phyloP scores from a whole-genome alignment of 306 rosid genomes.

The Fragaria vesca region DNA sequence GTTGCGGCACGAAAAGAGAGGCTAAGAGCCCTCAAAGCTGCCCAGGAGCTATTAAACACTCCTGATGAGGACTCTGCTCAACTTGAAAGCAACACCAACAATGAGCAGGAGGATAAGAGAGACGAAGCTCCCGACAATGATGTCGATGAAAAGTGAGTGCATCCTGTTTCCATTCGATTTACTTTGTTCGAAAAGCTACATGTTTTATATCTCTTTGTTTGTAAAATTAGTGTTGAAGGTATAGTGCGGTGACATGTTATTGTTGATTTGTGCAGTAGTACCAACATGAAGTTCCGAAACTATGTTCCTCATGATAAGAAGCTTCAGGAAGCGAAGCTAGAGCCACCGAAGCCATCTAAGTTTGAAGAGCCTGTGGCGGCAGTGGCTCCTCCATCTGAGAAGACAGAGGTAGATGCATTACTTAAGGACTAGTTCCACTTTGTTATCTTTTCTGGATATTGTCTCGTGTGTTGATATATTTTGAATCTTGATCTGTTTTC shows the following conservation, averaged over 20 bases:
- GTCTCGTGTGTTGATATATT: not conserved
- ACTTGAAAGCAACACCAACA: constrained; percentile 29
- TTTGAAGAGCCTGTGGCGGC: constrained; percentile 82
- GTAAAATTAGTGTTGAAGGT: too few species aligned
- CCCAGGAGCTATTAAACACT: constrained; percentile 57
- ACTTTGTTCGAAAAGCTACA: too few species aligned
- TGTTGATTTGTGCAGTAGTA: constrained; percentile 38
- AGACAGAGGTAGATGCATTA: constrained; percentile 40
- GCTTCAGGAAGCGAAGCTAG: constrained; percentile 84
- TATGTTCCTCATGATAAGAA: constrained; percentile 91
- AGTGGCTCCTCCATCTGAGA: constrained; percentile 48
- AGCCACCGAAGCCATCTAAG: constrained; percentile 77
- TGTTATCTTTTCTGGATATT: not conserved
- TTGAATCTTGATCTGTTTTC: constrained; percentile 14
- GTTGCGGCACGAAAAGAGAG: constrained; percentile 79
- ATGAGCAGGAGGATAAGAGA: constrained; percentile 7
- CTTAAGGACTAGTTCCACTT: not conserved
- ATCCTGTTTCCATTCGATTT: not conserved
- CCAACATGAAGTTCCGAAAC: constrained; percentile 79
- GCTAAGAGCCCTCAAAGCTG: constrained; percentile 70
- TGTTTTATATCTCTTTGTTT: too few species aligned
- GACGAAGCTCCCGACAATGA: constrained; percentile 1
- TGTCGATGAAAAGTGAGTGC: constrained; percentile 39
- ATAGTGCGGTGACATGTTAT: too few species aligned
- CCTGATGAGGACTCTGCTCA: constrained; percentile 49